These are phyloP conservation scores for Fusarium continuum DNA, from an alignment of 2,329 filamentous ascomycete species.

Conservation along the genomic window DNA sequence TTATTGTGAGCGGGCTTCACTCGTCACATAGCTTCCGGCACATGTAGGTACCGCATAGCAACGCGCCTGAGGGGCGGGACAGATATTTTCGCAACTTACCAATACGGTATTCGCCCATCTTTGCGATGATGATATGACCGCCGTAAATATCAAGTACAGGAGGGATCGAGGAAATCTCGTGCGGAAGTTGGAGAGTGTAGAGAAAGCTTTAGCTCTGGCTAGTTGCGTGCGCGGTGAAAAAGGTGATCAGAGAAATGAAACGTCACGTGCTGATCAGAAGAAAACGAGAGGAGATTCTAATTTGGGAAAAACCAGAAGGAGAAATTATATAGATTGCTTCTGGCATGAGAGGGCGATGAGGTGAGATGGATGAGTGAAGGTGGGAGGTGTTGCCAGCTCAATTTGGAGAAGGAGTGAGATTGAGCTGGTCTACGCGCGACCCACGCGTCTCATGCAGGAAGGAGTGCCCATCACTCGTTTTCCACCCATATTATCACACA, in stretches of 20 bases:
- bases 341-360: conserved; percentile 13
- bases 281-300: background rate
- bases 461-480: conserved; percentile 6
- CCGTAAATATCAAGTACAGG: conserved; percentile 2
- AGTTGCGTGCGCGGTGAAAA: conserved; percentile 3
- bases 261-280: background rate
- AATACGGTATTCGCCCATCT: conserved; percentile 59
- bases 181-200: background rate
- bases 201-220: conserved; percentile 4
- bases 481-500: background rate
- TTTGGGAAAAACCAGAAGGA: background rate
- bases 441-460: conserved; percentile 37
- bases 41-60: background rate
- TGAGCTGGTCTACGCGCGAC: conserved; percentile 33
- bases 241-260: background rate
- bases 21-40: conserved; percentile 1
- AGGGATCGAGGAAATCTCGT: conserved; percentile 21
- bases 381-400: conserved; percentile 22
- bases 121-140: conserved; percentile 21
- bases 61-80: background rate
- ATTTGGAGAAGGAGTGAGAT: conserved; percentile 16
- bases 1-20: conserved; percentile 20
- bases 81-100: conserved; percentile 49
- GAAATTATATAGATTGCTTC: background rate
- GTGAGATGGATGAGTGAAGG: conserved; percentile 30